Conservation (phyloP, 129 eudicot species). For the Flaveria brownii region DNA sequence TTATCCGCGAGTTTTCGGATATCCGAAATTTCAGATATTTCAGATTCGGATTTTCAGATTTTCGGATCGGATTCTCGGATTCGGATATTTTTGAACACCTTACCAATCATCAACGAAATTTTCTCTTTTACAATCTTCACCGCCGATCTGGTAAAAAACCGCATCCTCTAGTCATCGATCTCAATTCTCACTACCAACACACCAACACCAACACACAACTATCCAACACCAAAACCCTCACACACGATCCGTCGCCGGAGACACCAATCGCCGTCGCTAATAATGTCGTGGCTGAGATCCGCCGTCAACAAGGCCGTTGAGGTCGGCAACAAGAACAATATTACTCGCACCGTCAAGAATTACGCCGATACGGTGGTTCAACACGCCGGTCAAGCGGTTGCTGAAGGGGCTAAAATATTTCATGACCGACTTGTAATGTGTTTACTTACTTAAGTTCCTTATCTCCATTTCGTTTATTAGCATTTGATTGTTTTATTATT, state of each 20-base stretch:
- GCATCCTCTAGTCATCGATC: conserved; percentile 27
- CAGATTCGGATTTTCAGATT: too few species aligned
- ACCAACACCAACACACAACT: conserved; percentile 5
- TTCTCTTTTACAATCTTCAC: neutral
- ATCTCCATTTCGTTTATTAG: neutral
- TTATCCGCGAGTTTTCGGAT: too few species aligned
- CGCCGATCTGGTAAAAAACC: conserved; percentile 17
- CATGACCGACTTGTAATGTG: conserved; percentile 71
- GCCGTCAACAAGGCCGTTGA: conserved; percentile 97
- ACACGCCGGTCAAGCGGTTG: conserved; percentile 98
- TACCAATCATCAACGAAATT: too few species aligned
- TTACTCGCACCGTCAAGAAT: conserved; percentile 78
- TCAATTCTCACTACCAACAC: too few species aligned
- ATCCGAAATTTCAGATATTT: too few species aligned
- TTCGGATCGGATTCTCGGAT: too few species aligned
- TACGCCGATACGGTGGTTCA: conserved; percentile 89
- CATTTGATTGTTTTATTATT: neutral
- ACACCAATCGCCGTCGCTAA: conserved; percentile 17
- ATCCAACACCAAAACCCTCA: conserved; percentile 23
- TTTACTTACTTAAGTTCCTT: neutral
- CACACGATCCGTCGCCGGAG: conserved; percentile 1
- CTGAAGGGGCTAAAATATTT: conserved; percentile 88
- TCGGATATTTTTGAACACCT: too few species aligned
- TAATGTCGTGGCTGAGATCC: conserved; percentile 87
- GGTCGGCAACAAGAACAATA: conserved; percentile 89